Evolutionary conservation across 2,329 filamentous ascomycete genomes (phyloP), one percentile per base, ranked within the genome.

Genomic region (Ascochyta clinopodiicola): DNA sequence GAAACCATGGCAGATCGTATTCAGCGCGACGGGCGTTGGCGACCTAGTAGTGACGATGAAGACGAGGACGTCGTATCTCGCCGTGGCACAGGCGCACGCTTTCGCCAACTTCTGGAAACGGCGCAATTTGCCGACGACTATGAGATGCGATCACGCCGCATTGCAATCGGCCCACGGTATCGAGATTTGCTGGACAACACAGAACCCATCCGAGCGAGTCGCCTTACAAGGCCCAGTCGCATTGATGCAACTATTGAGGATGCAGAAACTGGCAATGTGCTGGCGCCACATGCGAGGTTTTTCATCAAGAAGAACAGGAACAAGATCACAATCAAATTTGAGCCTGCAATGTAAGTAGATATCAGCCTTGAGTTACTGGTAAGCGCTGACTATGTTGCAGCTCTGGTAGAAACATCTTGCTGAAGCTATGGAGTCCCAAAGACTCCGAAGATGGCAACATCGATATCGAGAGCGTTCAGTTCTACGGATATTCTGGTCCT

Each of bases 351-450:
- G 56, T 84, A 77, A 74, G 82, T 79, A 42, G 17, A 17, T 7
- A 6, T 6, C 2, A 9, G 12, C 12, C 1, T 2, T 3, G 8
- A 2, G 8, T 4, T n/a, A 6, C 4, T 6, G 17, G 5, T 3
- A 4, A 7, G 22, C 6, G 17, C 42, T 57, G 5, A 57, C 13
- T 6, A 21, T 5, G 2, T 6, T 24, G 29, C 17, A 85, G 83
- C 8, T 91, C 90, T 10, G 91, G 90, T 5, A 85, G 91, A 52
- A 96, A 90, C 72, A 89, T 98, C 47, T 77, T 97, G 37, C 80
- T 98, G 60, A 97, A 97, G 80, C 86, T 97, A 73, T 97, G 92
- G 90, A 92, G 88, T 66, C 89, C 90, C 2, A 85, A 86, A 56
- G 84, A 86, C 24, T 51, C 54, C 4, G 47, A 51, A 47, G 86